These are phyloP conservation scores for Coemansia sp. DNA, from an alignment of 192 early-diverging fungal genomes.

Conservation along the genomic window DNA sequence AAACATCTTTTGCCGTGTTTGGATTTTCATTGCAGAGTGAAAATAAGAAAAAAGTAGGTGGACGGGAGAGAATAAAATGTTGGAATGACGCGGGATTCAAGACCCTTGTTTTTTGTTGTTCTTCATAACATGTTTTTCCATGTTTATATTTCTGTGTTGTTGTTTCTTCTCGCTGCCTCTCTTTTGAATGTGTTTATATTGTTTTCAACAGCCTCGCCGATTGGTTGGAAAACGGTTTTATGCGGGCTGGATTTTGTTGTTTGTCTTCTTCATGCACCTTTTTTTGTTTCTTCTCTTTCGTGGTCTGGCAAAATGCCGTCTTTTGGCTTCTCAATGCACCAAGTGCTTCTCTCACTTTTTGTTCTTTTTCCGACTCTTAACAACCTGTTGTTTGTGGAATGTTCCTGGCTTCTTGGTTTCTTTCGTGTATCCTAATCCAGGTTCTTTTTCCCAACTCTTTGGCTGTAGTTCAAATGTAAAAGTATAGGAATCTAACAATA, in stretches of 20 bases:
- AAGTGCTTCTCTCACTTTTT: not conserved
- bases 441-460: not conserved
- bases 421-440: no score
- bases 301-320: not conserved
- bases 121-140: not conserved
- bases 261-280: not conserved
- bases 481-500: not conserved
- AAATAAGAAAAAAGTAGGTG: no score
- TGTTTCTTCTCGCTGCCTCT: not conserved
- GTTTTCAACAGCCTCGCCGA: not conserved
- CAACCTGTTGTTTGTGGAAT: no score
- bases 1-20: not conserved
- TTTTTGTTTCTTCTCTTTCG: not conserved
- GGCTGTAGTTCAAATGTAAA: not conserved
- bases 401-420: no score
- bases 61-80: not conserved
- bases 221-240: not conserved
- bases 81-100: not conserved
- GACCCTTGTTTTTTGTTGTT: not conserved
- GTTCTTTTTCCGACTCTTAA: not conserved
- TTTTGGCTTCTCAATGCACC: not conserved
- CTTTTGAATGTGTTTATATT: not conserved
- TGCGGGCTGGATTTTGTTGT: not conserved
- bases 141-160: not conserved
- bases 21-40: conserved; percentile 5